These are phyloP conservation scores for Candida mesenterica DNA, from an alignment of 1,139 yeast genomes.

Conservation along the genomic window DNA sequence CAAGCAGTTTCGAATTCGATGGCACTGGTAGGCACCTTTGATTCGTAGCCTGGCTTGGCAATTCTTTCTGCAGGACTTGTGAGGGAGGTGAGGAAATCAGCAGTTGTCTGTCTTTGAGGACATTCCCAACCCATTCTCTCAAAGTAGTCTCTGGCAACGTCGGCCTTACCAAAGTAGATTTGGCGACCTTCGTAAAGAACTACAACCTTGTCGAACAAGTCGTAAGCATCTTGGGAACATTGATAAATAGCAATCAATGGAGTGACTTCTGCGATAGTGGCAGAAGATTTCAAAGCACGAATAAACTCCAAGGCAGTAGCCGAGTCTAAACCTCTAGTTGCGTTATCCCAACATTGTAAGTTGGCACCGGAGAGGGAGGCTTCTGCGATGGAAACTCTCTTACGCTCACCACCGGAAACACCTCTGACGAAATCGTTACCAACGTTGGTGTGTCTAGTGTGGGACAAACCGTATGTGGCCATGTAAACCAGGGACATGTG, in stretches of 20 bases:
- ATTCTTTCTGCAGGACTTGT: constrained; percentile 54
- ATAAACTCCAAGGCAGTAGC: constrained; percentile 28
- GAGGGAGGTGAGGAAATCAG: constrained; percentile 57
- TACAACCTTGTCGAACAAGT: constrained; percentile 25
- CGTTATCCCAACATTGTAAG: constrained; percentile 26
- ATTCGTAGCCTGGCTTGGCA: constrained; percentile 52
- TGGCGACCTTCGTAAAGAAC: constrained; percentile 28
- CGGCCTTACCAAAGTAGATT: constrained; percentile 23
- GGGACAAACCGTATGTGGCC: constrained; percentile 23
- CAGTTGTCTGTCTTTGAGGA: constrained; percentile 57
- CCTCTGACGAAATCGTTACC: constrained; percentile 26
- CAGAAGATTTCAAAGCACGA: constrained; percentile 27
- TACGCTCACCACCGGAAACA: constrained; percentile 27
- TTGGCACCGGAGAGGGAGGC: constrained; percentile 20
- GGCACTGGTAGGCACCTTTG: constrained; percentile 65
- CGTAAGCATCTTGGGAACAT: constrained; percentile 30
- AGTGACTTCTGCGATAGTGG: constrained; percentile 23
- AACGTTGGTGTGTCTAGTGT: constrained; percentile 22
- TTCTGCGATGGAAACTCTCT: constrained; percentile 26
- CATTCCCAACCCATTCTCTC: constrained; percentile 33
- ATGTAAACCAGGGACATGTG: constrained; percentile 23
- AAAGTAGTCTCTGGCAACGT: constrained; percentile 22
- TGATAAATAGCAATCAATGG: constrained; percentile 29
- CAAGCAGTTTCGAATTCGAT: constrained; percentile 67
- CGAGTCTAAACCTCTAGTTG: constrained; percentile 26